Percentiles rank a stretch among this genome's conserved stretches.
Evolutionary conservation across 805 yeast species (phyloP).

Genomic region (Candida vartiovaarae): DNA sequence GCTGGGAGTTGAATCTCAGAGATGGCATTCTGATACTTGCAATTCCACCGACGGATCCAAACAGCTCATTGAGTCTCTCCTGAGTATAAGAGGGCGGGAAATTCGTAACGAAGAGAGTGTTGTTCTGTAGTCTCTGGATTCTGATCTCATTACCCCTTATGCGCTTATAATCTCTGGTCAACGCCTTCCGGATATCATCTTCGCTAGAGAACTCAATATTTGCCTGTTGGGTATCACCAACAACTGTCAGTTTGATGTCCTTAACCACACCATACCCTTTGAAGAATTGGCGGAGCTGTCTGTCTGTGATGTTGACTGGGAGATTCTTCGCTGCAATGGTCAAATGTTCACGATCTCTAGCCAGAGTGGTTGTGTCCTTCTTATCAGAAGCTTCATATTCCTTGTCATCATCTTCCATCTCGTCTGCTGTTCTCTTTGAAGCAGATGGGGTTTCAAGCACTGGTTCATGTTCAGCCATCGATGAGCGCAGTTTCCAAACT

Average conservation of each 20-base stretch:
- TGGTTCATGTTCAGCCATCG: conserved; percentile 3
- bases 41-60: conserved; percentile 35
- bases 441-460: not conserved
- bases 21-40: conserved; percentile 59
- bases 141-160: conserved; percentile 35
- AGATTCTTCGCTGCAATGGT: conserved; percentile 49
- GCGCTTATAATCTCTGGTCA: conserved; percentile 50
- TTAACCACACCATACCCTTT: conserved; percentile 53
- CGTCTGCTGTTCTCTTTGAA: conserved; percentile 9
- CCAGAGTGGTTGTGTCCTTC: conserved; percentile 2
- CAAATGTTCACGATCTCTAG: conserved; percentile 52
- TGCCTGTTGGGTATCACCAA: conserved; percentile 30
- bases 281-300: conserved; percentile 38
- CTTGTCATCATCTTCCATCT: not conserved
- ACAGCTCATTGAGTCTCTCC: conserved; percentile 32
- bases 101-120: conserved; percentile 68
- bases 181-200: conserved; percentile 45
- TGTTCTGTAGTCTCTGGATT: conserved; percentile 38
- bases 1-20: conserved; percentile 40
- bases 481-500: conserved; percentile 8
- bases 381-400: not conserved
- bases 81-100: conserved; percentile 51
- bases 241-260: conserved; percentile 25
- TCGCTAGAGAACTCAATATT: conserved; percentile 50
- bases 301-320: conserved; percentile 33